These are phyloP conservation scores for Pueraria montana DNA, from an alignment of 306 rosid species.

Conservation along the genomic window DNA sequence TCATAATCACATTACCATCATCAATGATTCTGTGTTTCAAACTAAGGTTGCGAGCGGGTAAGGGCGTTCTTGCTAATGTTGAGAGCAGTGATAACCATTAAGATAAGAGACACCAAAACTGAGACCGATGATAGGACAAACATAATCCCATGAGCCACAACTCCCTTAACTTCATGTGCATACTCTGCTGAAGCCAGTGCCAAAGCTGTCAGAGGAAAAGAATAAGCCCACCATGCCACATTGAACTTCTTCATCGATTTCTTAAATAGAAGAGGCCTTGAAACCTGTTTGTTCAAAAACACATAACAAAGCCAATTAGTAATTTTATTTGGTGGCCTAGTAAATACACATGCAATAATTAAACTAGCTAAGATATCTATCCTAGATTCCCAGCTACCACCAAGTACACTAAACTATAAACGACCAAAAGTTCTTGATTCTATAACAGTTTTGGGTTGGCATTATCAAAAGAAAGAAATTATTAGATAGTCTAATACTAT, in stretches of 20 bases:
- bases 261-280: constrained; percentile 68
- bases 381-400: not conserved
- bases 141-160: constrained; percentile 51
- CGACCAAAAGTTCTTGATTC: not conserved
- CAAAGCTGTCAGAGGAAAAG: constrained; percentile 61
- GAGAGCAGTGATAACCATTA: constrained; percentile 47
- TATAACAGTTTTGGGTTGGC: constrained; percentile 13
- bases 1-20: not conserved
- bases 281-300: constrained; percentile 49
- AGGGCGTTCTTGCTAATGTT: constrained; percentile 12
- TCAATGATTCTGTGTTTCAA: not conserved
- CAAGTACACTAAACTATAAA: not conserved
- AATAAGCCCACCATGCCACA: constrained; percentile 77
- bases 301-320: not conserved
- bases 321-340: not conserved
- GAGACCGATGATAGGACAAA: constrained; percentile 50
- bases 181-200: constrained; percentile 67
- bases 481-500: too few relatives aligned
- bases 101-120: constrained; percentile 49
- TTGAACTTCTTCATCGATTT: constrained; percentile 65
- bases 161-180: constrained; percentile 60
- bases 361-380: not conserved
- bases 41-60: not conserved
- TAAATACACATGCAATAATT: not conserved
- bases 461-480: not conserved